Evolutionary conservation across 257 asterid genomes (phyloP).

Genomic region (Plantago elongata): DNA sequence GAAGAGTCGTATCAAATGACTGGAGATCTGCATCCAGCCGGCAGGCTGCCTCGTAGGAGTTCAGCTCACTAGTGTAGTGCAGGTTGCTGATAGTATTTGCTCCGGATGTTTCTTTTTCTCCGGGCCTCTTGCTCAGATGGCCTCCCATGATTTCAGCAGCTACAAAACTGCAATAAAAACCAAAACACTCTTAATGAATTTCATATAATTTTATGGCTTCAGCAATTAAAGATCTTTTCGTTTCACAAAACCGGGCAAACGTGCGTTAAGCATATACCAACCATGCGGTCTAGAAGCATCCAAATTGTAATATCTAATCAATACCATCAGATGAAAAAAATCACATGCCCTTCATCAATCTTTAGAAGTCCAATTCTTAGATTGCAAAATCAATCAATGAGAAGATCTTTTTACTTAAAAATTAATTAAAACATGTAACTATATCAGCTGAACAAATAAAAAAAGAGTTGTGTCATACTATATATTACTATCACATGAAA

Average conservation of each 20-base stretch:
- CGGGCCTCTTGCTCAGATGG: slow-evolving; percentile 76
- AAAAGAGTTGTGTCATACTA: too few species aligned
- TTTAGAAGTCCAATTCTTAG: not conserved
- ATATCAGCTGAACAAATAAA: too few species aligned
- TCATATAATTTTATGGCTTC: not conserved
- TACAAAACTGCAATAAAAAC: slow-evolving; percentile 10
- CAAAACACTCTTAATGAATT: not conserved
- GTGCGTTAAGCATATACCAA: too few species aligned
- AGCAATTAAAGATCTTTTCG: slow-evolving; percentile 10
- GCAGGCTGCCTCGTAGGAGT: slow-evolving; percentile 82
- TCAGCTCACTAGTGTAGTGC: slow-evolving; percentile 46
- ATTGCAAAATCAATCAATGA: not conserved
- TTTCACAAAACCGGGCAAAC: slow-evolving; percentile 8
- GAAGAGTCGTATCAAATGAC: slow-evolving; percentile 62
- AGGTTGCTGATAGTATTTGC: slow-evolving; percentile 46
- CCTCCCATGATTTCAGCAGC: slow-evolving; percentile 56
- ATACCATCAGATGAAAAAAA: not conserved
- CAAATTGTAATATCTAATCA: not conserved
- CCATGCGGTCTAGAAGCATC: not conserved
- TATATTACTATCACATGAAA: too few species aligned
- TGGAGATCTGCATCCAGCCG: slow-evolving; percentile 55
- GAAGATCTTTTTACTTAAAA: not conserved
- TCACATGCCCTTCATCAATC: not conserved
- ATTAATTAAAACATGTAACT: too few species aligned
- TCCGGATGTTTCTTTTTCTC: slow-evolving; percentile 56